A percentile compares a stretch with the other conserved stretches of the same genome.
Conservation (phyloP, 2,329 filamentous ascomycete genomes). For the Hirsutella minnesotensis region DNA sequence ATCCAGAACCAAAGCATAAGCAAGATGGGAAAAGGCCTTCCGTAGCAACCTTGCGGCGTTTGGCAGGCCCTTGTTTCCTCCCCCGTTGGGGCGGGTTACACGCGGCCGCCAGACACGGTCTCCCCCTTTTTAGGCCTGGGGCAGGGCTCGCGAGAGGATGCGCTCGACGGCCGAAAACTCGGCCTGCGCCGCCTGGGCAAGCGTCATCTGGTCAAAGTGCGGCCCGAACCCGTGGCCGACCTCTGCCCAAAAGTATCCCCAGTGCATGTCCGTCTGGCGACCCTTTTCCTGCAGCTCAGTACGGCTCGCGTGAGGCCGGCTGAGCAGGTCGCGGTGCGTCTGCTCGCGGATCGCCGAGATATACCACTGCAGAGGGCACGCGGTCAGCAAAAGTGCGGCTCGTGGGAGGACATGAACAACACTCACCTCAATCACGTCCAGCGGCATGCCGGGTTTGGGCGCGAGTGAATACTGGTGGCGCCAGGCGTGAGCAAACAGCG, state of each 20-base stretch:
- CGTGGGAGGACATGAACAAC: neutral
- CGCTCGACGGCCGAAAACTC: constrained; percentile 40
- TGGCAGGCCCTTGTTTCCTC: no score
- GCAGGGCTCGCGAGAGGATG: constrained; percentile 31
- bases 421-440: constrained; percentile 44
- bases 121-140: constrained; percentile 3
- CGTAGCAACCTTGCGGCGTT: no score
- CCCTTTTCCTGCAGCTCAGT: constrained; percentile 21
- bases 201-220: constrained; percentile 34
- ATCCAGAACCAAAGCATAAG: neutral
- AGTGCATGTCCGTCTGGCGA: constrained; percentile 28
- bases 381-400: neutral
- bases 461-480: constrained; percentile 38
- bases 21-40: neutral
- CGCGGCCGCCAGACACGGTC: neutral
- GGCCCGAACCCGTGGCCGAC: constrained; percentile 27
- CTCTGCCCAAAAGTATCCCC: constrained; percentile 41
- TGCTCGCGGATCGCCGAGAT: constrained; percentile 42
- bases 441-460: constrained; percentile 33
- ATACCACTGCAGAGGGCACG: constrained; percentile 37
- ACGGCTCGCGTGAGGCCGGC: constrained; percentile 29
- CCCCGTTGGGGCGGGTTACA: no score
- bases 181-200: constrained; percentile 29
- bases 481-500: constrained; percentile 36
- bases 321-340: constrained; percentile 27